Evolutionary conservation across 768 basidiomycete genomes (phyloP).

Genomic region (Trametes sanguinea): DNA sequence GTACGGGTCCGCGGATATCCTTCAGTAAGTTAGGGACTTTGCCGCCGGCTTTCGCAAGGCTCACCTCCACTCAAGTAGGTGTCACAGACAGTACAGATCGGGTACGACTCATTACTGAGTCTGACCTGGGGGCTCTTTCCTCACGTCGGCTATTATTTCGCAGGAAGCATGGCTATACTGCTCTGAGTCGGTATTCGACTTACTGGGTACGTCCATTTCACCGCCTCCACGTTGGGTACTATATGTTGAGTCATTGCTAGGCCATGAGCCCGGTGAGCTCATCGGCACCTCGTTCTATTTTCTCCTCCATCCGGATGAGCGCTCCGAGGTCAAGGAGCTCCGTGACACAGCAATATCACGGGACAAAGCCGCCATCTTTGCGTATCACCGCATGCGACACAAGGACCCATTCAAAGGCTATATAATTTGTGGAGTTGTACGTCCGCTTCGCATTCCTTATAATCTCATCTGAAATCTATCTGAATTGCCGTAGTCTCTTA

Average conservation of each 20-base stretch:
- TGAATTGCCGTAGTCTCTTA: too few species aligned
- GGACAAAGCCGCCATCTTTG: slow-evolving; percentile 79
- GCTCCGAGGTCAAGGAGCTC: slow-evolving; percentile 59
- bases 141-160: slow-evolving; percentile 13
- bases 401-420: slow-evolving; percentile 79
- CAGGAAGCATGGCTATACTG: slow-evolving; percentile 33
- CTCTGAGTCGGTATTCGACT: slow-evolving; percentile 32
- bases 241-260: slow-evolving; percentile 37
- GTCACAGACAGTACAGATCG: too few species aligned
- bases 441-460: slow-evolving; percentile 31
- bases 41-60: too few species aligned
- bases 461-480: too few species aligned
- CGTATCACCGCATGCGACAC: slow-evolving; percentile 77
- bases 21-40: too few species aligned
- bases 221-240: background rate
- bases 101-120: too few species aligned
- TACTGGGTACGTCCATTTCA: slow-evolving; percentile 26
- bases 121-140: too few species aligned
- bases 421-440: slow-evolving; percentile 71
- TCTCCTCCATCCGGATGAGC: slow-evolving; percentile 82
- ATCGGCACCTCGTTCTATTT: slow-evolving; percentile 68
- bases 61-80: too few species aligned
- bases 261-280: slow-evolving; percentile 73
- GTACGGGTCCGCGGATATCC: too few species aligned
- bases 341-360: slow-evolving; percentile 78